These are phyloP conservation scores for Elongisporangium undulatum DNA, from an alignment of 352 stramenopile species.

Conservation along the genomic window DNA sequence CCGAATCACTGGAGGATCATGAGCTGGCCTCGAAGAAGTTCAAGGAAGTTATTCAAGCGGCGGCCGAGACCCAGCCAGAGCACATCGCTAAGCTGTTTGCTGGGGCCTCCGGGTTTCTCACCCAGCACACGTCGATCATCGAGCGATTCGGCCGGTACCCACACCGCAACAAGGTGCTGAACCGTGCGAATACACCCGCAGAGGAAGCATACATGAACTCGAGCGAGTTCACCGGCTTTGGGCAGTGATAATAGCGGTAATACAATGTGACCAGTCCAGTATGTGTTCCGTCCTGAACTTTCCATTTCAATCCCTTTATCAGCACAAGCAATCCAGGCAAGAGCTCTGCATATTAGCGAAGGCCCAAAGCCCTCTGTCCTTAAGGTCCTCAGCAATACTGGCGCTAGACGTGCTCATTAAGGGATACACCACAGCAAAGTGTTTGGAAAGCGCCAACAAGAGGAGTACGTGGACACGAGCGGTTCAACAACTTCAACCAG, in stretches of 20 bases:
- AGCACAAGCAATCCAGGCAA: too few relatives aligned
- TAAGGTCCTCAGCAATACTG: too few relatives aligned
- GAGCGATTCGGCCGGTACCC: conserved; percentile 1
- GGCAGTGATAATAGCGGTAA: not conserved
- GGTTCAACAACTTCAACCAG: too few relatives aligned
- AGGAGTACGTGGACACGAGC: too few relatives aligned
- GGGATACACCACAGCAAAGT: too few relatives aligned
- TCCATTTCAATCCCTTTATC: too few relatives aligned
- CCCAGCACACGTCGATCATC: not conserved
- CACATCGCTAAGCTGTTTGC: not conserved
- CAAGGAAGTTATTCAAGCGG: not conserved
- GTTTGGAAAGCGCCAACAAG: too few relatives aligned
- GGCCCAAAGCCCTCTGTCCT: too few relatives aligned
- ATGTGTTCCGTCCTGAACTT: too few relatives aligned
- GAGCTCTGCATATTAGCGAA: too few relatives aligned
- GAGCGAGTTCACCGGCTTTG: not conserved
- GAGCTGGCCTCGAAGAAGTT: not conserved
- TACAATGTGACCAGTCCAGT: too few relatives aligned
- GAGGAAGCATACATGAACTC: conserved; percentile 1
- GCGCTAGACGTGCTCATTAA: too few relatives aligned
- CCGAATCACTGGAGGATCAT: not conserved
- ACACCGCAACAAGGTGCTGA: conserved; percentile 1
- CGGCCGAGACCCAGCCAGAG: not conserved
- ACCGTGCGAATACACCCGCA: not conserved
- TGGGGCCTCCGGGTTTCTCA: not conserved